Evolutionary conservation across 495 filamentous ascomycete species (phyloP).

Genomic region (Neurospora sp.): DNA sequence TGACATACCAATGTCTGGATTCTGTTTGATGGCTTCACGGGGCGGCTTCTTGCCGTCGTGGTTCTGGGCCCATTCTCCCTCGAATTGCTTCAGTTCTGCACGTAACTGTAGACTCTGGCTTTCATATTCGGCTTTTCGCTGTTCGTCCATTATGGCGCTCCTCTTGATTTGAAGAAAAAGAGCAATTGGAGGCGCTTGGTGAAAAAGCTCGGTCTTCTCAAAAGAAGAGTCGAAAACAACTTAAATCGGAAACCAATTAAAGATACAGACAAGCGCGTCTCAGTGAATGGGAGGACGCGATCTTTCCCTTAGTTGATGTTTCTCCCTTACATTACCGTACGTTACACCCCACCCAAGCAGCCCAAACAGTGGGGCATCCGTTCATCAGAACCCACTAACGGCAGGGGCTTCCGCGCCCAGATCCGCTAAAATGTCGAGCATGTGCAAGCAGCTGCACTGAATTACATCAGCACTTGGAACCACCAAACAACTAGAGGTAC

Average conservation of each 20-base stretch:
- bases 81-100: slow-evolving; percentile 76
- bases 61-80: slow-evolving; percentile 58
- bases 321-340: background rate
- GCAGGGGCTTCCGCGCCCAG: background rate
- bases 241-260: background rate
- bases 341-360: background rate
- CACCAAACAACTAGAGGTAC: too few species aligned
- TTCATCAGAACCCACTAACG: background rate
- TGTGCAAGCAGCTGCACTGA: background rate
- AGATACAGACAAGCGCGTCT: background rate
- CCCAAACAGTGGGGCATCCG: background rate
- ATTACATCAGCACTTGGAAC: background rate
- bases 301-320: background rate
- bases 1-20: slow-evolving; percentile 66
- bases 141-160: slow-evolving; percentile 30
- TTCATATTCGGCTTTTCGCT: slow-evolving; percentile 27
- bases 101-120: slow-evolving; percentile 43
- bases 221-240: background rate
- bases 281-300: background rate
- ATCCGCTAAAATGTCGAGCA: background rate
- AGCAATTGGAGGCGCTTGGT: background rate
- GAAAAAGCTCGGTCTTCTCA: background rate
- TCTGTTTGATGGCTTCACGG: slow-evolving; percentile 78
- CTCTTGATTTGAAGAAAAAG: background rate
- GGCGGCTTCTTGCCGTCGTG: slow-evolving; percentile 68